A percentile compares a stretch with the other conserved stretches of the same genome.
Evolutionary conservation across 164 flowering plant genomes (phyloP).

Genomic region (Stephania yunnanensis): DNA sequence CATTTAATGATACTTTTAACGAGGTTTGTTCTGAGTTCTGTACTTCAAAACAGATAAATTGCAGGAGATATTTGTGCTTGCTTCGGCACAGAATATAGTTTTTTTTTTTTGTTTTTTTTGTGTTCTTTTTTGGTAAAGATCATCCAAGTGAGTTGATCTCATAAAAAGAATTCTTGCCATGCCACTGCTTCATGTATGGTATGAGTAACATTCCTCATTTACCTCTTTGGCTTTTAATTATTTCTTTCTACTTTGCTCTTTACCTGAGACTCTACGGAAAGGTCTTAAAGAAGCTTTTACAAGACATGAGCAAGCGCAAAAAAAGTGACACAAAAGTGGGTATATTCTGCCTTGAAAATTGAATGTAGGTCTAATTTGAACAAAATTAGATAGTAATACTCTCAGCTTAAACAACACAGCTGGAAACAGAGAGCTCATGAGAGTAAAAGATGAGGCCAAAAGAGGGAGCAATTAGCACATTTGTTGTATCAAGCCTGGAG

Average conservation of each 20-base stretch:
- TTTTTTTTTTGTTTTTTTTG: no score
- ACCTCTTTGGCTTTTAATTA: neutral
- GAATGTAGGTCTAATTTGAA: no score
- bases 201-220: neutral
- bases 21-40: no score
- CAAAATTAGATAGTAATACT: no score
- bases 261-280: neutral
- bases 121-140: no score
- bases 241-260: neutral
- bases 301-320: neutral
- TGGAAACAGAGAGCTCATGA: neutral
- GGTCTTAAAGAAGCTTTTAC: neutral
- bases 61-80: no score
- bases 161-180: neutral
- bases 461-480: neutral
- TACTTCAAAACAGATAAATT: no score
- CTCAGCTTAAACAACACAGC: neutral
- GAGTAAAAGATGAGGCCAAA: neutral
- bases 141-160: no score
- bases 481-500: neutral
- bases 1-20: no score
- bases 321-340: neutral
- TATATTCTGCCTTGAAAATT: neutral
- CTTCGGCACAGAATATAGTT: no score
- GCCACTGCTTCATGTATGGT: neutral